Conservation (phyloP, 345 rosid genomes). For the Bruguiera gymnorhiza region DNA sequence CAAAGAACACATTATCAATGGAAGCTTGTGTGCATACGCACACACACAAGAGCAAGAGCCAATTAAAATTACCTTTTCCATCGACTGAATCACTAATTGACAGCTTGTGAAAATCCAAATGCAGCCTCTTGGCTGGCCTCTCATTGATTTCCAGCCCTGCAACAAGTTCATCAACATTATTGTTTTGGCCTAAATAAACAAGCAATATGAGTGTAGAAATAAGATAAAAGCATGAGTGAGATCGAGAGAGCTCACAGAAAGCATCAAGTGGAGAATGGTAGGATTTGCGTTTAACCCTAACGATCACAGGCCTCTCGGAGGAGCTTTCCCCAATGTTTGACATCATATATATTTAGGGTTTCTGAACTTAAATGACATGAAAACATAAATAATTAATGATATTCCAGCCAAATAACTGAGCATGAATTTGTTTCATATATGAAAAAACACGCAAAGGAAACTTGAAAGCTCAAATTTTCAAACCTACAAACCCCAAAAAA, state of each 20-base stretch:
- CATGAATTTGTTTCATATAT: too few species aligned
- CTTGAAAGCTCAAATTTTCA: too few species aligned
- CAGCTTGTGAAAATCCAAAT: constrained; percentile 51
- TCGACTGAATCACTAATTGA: constrained; percentile 41
- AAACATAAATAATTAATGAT: too few species aligned
- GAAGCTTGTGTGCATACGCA: too few species aligned
- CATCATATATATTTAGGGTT: constrained; percentile 14
- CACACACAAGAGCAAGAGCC: background rate
- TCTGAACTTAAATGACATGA: background rate
- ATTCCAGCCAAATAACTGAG: too few species aligned
- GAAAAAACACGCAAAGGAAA: too few species aligned
- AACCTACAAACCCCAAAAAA: too few species aligned
- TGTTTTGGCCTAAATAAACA: background rate
- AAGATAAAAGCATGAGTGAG: background rate
- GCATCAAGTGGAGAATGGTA: constrained; percentile 24
- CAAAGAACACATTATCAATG: background rate
- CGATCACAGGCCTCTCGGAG: constrained; percentile 18
- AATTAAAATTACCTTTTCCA: constrained; percentile 36
- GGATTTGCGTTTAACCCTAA: constrained; percentile 33
- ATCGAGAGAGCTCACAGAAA: constrained; percentile 12
- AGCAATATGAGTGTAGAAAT: background rate
- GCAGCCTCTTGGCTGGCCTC: constrained; percentile 58
- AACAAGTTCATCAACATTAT: background rate
- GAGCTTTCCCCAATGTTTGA: constrained; percentile 12
- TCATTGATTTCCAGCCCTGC: constrained; percentile 84